A percentile compares a stretch with the other conserved stretches of the same genome.
Conservation (phyloP, 2,329 filamentous ascomycete species). For the Botrytis aclada region DNA sequence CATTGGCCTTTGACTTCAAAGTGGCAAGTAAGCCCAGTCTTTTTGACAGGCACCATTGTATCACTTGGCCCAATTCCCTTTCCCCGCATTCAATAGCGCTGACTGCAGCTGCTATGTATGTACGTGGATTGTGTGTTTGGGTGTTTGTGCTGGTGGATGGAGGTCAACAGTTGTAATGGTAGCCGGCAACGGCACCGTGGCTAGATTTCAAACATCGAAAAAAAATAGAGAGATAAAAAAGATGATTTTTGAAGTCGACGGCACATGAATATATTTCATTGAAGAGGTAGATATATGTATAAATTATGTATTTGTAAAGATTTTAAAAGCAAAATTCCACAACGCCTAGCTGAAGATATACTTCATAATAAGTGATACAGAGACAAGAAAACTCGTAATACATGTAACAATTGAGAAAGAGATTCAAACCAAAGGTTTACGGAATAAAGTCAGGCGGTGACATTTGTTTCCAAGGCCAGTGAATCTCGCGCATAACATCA, state of each 20-base stretch:
- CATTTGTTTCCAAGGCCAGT: slow-evolving; percentile 20
- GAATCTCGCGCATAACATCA: slow-evolving; percentile 17
- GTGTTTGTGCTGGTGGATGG: neutral
- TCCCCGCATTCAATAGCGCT: slow-evolving; percentile 6
- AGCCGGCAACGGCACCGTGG: neutral
- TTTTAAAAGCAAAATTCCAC: slow-evolving; percentile 4
- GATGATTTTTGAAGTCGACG: neutral
- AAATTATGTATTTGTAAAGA: neutral
- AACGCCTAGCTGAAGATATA: slow-evolving; percentile 9
- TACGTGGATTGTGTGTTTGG: neutral
- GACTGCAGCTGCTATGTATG: neutral
- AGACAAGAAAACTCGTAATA: neutral
- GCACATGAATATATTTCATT: neutral
- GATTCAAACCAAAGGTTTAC: neutral
- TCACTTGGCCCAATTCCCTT: neutral
- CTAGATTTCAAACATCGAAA: neutral
- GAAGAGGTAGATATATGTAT: neutral
- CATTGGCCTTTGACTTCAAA: neutral
- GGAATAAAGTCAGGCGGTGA: slow-evolving; percentile 15
- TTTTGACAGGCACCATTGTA: neutral
- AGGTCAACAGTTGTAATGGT: neutral
- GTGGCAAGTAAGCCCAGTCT: neutral
- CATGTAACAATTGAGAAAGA: neutral
- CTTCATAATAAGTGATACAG: neutral
- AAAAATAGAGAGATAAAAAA: neutral